These are phyloP conservation scores for Leccinum olivaceopallidum DNA, from an alignment of 768 basidiomycete genomes.

Conservation along the genomic window DNA sequence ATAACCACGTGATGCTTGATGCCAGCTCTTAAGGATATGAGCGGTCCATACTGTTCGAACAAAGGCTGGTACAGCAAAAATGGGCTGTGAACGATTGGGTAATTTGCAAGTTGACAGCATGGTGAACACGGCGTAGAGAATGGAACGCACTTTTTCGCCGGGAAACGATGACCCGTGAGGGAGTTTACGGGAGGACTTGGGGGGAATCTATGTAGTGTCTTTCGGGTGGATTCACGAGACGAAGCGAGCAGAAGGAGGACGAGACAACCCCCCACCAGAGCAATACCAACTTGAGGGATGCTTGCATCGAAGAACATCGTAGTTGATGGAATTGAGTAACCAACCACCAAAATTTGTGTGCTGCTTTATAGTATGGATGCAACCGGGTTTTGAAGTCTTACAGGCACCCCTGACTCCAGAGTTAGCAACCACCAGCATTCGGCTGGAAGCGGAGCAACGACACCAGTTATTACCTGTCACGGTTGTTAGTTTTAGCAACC, in stretches of 20 bases:
- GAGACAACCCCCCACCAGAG: background rate
- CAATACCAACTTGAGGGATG: background rate
- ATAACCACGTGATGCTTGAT: conserved; percentile 14
- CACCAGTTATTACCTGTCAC: too few species aligned
- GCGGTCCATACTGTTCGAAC: conserved; percentile 56
- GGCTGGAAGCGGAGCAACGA: too few species aligned
- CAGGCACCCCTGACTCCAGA: too few species aligned
- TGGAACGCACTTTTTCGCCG: conserved; percentile 2
- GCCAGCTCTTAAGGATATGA: conserved; percentile 54
- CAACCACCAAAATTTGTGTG: too few species aligned
- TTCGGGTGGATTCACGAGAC: background rate
- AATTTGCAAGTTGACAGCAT: background rate
- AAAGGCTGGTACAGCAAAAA: conserved; percentile 43
- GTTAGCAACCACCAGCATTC: too few species aligned
- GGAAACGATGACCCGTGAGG: conserved; percentile 4
- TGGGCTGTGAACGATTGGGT: background rate
- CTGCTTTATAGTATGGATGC: too few species aligned
- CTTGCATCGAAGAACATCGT: background rate
- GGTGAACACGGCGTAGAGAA: background rate
- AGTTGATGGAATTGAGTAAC: too few species aligned
- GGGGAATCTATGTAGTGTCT: background rate
- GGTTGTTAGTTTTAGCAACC: too few species aligned
- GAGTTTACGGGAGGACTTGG: conserved; percentile 6
- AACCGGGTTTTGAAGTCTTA: too few species aligned
- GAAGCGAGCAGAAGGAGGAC: conserved; percentile 1